Percentiles rank a stretch among this genome's conserved stretches.
Evolutionary conservation across 2,329 filamentous ascomycete genomes (phyloP).

Genomic region (Botrytis porri): DNA sequence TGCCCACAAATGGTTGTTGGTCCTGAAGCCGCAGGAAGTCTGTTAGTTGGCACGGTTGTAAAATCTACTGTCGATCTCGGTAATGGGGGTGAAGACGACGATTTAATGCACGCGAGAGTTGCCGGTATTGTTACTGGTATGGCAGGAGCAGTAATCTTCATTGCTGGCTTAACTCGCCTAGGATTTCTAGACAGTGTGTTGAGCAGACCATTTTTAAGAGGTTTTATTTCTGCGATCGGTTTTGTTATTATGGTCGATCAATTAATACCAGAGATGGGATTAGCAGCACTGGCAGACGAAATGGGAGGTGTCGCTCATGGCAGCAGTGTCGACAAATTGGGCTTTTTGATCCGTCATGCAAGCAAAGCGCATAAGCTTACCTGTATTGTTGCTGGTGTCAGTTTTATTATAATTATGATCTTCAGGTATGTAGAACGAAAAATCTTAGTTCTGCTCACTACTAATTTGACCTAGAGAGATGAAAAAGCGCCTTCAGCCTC

Average conservation of each 20-base stretch:
- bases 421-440: slow-evolving; percentile 57
- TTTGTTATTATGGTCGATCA: slow-evolving; percentile 96
- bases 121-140: slow-evolving; percentile 86
- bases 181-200: slow-evolving; percentile 94
- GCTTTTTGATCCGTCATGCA: slow-evolving; percentile 71
- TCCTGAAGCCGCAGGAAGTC: slow-evolving; percentile 88
- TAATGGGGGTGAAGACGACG: slow-evolving; percentile 60
- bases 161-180: slow-evolving; percentile 78
- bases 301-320: slow-evolving; percentile 68
- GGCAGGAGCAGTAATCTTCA: slow-evolving; percentile 82
- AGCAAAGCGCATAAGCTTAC: slow-evolving; percentile 70
- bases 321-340: slow-evolving; percentile 80
- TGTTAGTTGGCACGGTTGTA: slow-evolving; percentile 85
- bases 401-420: slow-evolving; percentile 88
- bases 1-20: slow-evolving; percentile 93
- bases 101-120: slow-evolving; percentile 70
- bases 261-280: slow-evolving; percentile 82
- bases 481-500: slow-evolving; percentile 76
- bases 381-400: slow-evolving; percentile 69
- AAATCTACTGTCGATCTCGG: slow-evolving; percentile 72
- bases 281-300: slow-evolving; percentile 63
- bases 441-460: neutral
- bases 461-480: slow-evolving; percentile 57
- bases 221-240: slow-evolving; percentile 96
- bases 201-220: slow-evolving; percentile 85